Percentiles rank a stretch among this genome's conserved stretches.
phyloP scores from a whole-genome alignment of 495 filamentous ascomycete genomes.

The Neurospora cerealis region DNA sequence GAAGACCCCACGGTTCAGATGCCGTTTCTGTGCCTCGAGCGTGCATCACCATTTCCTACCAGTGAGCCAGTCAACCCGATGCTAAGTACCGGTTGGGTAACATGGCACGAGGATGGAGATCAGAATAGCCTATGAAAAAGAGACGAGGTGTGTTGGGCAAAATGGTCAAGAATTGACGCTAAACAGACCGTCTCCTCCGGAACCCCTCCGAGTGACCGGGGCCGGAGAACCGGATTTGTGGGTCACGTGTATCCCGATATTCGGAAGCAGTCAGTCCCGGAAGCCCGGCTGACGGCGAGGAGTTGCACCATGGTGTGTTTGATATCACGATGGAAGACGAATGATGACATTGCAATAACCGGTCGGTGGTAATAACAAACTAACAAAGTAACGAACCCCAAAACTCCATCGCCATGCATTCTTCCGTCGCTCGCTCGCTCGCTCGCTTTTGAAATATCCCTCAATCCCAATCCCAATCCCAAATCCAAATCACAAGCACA shows the following conservation, averaged over 20 bases:
- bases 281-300: neutral
- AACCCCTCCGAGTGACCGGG: neutral
- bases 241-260: neutral
- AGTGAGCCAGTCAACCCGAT: neutral
- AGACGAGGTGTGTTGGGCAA: neutral
- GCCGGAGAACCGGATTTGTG: neutral
- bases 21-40: neutral
- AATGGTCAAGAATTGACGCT: fast-evolving
- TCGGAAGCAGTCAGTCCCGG: neutral
- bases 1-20: neutral
- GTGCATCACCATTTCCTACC: neutral
- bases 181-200: neutral
- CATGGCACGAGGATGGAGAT: neutral
- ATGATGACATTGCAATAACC: neutral
- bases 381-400: neutral
- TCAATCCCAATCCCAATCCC: too few species aligned
- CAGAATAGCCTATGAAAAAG: neutral
- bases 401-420: neutral
- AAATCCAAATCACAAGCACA: neutral
- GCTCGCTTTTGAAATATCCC: neutral
- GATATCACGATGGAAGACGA: neutral
- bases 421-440: neutral
- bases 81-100: neutral
- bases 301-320: neutral
- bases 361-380: neutral